These are phyloP conservation scores for Pseudogymnoascus sp. DNA, from an alignment of 2,329 filamentous ascomycete genomes.

Conservation along the genomic window DNA sequence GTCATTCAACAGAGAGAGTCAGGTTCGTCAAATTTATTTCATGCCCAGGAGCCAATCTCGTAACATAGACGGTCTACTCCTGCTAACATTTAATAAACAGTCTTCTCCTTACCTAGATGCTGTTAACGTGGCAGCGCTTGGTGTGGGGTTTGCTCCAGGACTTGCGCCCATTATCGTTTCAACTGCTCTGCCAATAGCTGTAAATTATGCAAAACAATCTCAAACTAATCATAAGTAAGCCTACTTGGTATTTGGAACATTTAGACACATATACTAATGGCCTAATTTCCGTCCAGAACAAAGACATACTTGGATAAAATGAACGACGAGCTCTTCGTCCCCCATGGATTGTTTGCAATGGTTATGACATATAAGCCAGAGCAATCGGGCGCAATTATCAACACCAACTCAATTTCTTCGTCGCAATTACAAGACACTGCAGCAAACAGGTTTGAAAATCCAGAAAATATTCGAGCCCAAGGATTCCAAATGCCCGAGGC, in stretches of 20 bases:
- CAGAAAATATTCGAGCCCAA: not conserved
- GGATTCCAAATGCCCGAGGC: constrained; percentile 29
- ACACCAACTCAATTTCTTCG: not conserved
- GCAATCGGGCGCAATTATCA: not conserved
- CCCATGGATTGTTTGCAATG: constrained; percentile 45
- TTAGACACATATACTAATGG: constrained; percentile 9
- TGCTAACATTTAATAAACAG: not conserved
- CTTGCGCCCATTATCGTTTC: constrained; percentile 36
- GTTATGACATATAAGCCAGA: constrained; percentile 47
- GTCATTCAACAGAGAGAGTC: constrained; percentile 36
- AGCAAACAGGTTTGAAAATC: not conserved
- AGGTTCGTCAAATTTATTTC: constrained; percentile 21
- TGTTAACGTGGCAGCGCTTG: constrained; percentile 35
- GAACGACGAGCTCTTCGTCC: constrained; percentile 49
- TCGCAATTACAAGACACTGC: not conserved
- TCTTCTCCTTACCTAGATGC: constrained; percentile 31
- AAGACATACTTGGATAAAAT: constrained; percentile 48
- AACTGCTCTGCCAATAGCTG: constrained; percentile 36
- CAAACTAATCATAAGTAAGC: constrained; percentile 19
- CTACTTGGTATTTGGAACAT: not conserved
- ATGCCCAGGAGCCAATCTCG: not conserved
- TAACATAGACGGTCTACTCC: not conserved
- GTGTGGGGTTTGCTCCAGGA: constrained; percentile 32
- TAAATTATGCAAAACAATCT: constrained; percentile 33
- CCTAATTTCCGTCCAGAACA: constrained; percentile 14